Evolutionary conservation across 495 filamentous ascomycete species (phyloP).

Genomic region (Astrocystis sublimbata): DNA sequence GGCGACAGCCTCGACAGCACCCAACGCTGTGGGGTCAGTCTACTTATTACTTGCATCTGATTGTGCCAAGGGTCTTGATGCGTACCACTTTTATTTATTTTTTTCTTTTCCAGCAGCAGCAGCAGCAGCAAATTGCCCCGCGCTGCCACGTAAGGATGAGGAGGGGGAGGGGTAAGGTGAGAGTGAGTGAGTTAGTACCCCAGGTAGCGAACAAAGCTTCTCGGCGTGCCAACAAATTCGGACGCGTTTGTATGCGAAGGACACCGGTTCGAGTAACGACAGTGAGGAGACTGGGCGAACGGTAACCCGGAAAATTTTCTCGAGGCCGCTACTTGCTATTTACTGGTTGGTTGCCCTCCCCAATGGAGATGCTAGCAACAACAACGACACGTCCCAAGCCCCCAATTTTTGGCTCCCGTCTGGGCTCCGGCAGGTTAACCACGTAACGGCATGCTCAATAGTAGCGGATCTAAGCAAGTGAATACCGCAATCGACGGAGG

Average conservation of each 20-base stretch:
- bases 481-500: neutral
- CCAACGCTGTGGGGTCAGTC: neutral
- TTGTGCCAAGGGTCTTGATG: constrained; percentile 8
- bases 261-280: neutral
- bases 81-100: constrained; percentile 6
- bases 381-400: neutral
- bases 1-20: neutral
- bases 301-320: constrained; percentile 10
- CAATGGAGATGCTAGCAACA: neutral
- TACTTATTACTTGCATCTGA: constrained; percentile 1
- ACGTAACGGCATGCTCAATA: neutral
- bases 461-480: neutral
- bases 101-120: neutral
- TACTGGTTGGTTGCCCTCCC: neutral
- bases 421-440: neutral
- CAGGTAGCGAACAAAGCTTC: neutral
- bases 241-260: neutral
- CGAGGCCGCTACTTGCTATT: neutral
- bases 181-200: too few relatives aligned
- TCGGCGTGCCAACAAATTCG: neutral
- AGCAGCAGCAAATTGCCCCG: neutral
- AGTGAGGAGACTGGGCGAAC: neutral
- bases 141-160: constrained; percentile 15
- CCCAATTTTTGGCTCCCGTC: neutral
- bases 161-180: neutral